Percentiles rank a stretch among this genome's conserved stretches.
phyloP scores from a whole-genome alignment of 2,329 filamentous ascomycete genomes.

The Aaosphaeria arxii region DNA sequence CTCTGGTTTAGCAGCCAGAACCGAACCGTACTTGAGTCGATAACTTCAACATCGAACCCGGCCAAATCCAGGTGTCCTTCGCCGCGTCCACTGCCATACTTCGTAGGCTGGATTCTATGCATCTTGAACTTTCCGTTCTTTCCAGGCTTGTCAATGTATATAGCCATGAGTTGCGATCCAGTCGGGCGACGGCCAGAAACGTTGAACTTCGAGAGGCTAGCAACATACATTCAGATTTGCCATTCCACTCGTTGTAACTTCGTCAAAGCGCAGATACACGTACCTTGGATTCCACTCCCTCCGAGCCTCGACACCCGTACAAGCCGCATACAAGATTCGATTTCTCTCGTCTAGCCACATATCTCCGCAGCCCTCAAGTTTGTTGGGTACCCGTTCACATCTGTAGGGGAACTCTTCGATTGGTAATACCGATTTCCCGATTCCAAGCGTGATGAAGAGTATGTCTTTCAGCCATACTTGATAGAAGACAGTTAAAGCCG shows the following conservation, averaged over 20 bases:
- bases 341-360: slow-evolving; percentile 10
- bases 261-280: neutral
- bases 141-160: slow-evolving; percentile 10
- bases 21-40: slow-evolving; percentile 3
- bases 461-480: slow-evolving; percentile 4
- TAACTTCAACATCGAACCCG: slow-evolving; percentile 8
- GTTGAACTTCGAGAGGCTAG: slow-evolving; percentile 7
- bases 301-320: slow-evolving; percentile 3
- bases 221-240: neutral
- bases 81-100: slow-evolving; percentile 3
- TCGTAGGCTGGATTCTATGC: slow-evolving; percentile 6
- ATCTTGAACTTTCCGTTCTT: slow-evolving; percentile 8
- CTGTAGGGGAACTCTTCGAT: slow-evolving; percentile 11
- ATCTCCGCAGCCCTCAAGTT: slow-evolving; percentile 9
- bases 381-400: slow-evolving; percentile 5
- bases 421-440: slow-evolving; percentile 1
- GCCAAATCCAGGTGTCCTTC: slow-evolving; percentile 6
- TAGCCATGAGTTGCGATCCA: slow-evolving; percentile 7
- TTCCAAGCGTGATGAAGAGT: slow-evolving; percentile 2
- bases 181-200: slow-evolving; percentile 3
- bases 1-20: slow-evolving; percentile 13
- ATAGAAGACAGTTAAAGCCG: slow-evolving; percentile 3
- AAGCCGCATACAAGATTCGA: slow-evolving; percentile 10
- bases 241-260: neutral
- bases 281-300: slow-evolving; percentile 10